Evolutionary conservation across 2,329 filamentous ascomycete genomes (phyloP), one percentile per base, ranked within the genome.

Genomic region (Nigrospora sphaerica): DNA sequence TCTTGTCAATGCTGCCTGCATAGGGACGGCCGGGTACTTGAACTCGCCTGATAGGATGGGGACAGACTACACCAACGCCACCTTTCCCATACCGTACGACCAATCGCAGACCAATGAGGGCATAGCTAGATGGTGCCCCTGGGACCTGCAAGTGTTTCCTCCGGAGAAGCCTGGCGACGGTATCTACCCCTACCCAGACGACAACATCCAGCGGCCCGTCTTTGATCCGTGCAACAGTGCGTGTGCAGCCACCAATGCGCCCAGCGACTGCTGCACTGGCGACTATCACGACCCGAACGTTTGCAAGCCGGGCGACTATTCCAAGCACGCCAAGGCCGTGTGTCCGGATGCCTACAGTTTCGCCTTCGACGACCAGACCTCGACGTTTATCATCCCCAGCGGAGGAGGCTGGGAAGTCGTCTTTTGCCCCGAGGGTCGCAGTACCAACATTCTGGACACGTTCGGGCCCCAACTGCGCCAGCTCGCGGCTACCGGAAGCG

Each of bases 311-410:
- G 81, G 81, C 43, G 66, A 77, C 36, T 93, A 91, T 67, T 82
- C 83, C 53, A 77, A 71, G 48, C 72, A 73, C 12, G 85, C 86
- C 45, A 93, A 95, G 69, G 68, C 67, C 4, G 75, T 92, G 12
- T 95, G 88, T 60, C 88, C 88, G 1, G 88, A 95, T 65, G 88
- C 88, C 3, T 95, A 93, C 67, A 88, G 84, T 58, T 95, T 79
- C 62, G 83, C 85, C 43, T 80, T 79, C 62, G 76, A 81, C 53
- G 77, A 82, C 57, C 66, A 71, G 50, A 68, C 69, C 31, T 78
- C 74, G 14, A 83, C 80, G 0, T 84, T 83, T 55, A 79, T 81
- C 54, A 70, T 83, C 33, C 80, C 80, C 3, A 71, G 64, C 12
- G 87, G 88, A 16, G 86, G 84, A 18, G 86, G 86, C 0, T 93